These are phyloP conservation scores for Mycena epipterygia DNA, from an alignment of 768 basidiomycete genomes.

Conservation along the genomic window DNA sequence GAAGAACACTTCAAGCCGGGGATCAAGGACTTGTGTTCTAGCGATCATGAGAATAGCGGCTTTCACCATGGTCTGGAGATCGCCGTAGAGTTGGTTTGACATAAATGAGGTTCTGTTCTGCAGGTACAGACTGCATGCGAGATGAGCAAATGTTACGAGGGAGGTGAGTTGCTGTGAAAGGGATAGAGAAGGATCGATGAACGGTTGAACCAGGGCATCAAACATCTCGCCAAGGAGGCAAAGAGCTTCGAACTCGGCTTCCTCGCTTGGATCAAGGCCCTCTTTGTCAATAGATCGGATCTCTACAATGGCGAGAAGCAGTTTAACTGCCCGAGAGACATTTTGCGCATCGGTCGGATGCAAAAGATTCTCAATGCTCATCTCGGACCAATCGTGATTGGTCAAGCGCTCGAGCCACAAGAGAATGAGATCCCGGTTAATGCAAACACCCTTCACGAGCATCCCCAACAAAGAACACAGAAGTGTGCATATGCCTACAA, in stretches of 20 bases:
- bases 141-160: conserved; percentile 40
- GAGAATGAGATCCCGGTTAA: conserved; percentile 30
- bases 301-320: conserved; percentile 37
- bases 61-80: too few species aligned
- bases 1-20: conserved; percentile 26
- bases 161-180: conserved; percentile 43
- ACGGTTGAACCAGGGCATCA: conserved; percentile 41
- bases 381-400: conserved; percentile 20
- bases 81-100: too few species aligned
- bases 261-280: conserved; percentile 36
- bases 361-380: conserved; percentile 26
- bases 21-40: conserved; percentile 43
- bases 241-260: conserved; percentile 31
- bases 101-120: too few species aligned
- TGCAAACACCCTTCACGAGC: conserved; percentile 25
- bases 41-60: conserved; percentile 32
- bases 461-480: conserved; percentile 32
- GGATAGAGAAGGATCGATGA: conserved; percentile 39
- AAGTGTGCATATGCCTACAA: conserved; percentile 29
- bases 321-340: conserved; percentile 38
- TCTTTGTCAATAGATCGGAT: conserved; percentile 31
- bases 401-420: conserved; percentile 12
- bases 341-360: conserved; percentile 42
- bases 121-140: too few species aligned
- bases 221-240: conserved; percentile 45